Evolutionary conservation across 2,329 filamentous ascomycete genomes (phyloP).

Genomic region (Alternaria gansuensis): DNA sequence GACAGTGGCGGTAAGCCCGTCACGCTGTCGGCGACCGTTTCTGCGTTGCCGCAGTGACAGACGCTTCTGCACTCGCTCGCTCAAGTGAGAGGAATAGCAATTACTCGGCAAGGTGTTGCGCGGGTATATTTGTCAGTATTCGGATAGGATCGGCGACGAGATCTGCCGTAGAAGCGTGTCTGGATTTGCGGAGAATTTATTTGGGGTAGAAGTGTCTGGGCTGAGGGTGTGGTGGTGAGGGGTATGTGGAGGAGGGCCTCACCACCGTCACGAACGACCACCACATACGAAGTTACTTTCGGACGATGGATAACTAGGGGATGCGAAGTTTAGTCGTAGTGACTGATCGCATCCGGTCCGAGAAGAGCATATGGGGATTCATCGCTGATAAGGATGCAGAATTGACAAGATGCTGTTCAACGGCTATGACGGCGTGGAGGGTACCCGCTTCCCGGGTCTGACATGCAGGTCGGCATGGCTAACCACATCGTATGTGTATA

Average conservation of each 20-base stretch:
- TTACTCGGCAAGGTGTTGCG: conserved; percentile 10
- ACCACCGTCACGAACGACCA: conserved; percentile 7
- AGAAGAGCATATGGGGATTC: conserved; percentile 14
- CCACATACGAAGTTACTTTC: not conserved
- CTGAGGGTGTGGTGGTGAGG: conserved; percentile 36
- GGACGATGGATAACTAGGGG: conserved; percentile 1
- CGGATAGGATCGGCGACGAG: conserved; percentile 36
- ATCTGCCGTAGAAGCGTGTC: conserved; percentile 39
- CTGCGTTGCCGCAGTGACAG: conserved; percentile 20
- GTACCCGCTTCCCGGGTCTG: conserved; percentile 38
- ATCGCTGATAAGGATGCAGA: conserved; percentile 11
- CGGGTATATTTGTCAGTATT: conserved; percentile 16
- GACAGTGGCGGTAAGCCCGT: conserved; percentile 17
- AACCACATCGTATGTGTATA: conserved; percentile 24
- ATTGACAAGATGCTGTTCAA: conserved; percentile 21
- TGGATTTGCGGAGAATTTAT: conserved; percentile 39
- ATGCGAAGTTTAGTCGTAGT: conserved; percentile 5
- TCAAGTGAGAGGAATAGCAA: conserved; percentile 8
- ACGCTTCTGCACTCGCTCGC: conserved; percentile 14
- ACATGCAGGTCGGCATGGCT: conserved; percentile 31
- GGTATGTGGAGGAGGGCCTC: conserved; percentile 20
- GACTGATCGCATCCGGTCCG: conserved; percentile 13
- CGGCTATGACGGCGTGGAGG: conserved; percentile 35
- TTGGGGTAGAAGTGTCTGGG: conserved; percentile 11
- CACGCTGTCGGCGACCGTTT: conserved; percentile 8